Evolutionary conservation across 169 alveolate species (phyloP), one percentile per base, ranked within the genome.

Genomic region (Eimeria sp.): DNA sequence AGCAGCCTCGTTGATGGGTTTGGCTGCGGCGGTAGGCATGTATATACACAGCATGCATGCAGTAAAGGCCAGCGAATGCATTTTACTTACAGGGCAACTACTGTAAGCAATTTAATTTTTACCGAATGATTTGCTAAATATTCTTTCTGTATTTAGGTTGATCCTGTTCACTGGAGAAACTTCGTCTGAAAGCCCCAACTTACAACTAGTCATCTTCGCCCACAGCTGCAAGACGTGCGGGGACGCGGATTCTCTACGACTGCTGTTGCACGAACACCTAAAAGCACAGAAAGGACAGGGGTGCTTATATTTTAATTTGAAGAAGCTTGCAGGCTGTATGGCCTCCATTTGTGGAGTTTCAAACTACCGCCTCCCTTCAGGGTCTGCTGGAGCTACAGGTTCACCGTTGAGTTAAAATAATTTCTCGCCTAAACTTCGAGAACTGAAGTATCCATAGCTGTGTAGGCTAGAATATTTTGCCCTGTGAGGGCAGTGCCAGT

Each of bases 21-120:
- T 82, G 90, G 90, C 90, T 82, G 73, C 90, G 16, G 72, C 51
- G 51, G 75, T 51, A 18, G 90, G 75, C 30, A n/a, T 61, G 9
- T 14, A 18, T 65, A n/a, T 70, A 49, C 49, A 7, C 49, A 70
- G 22, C 45, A 70, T 70, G 78, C 78, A 70, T 70, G 78, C 78
- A 70, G 9, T 10, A 0, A 6, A 16, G 30, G 49, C 25, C 45
- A 2, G 25, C 78, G 25, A 30, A 3, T 18, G 78, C n/a, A 6
- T 65, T 65, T 4, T 13, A 20, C 13, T 9, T n/a, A 47, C 49
- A 5, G 27, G 1, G 27, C 7, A 10, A 13, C 78, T 1, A 3
- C 14, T 30, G 14, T 11, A 70, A 3, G 45, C 10, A 30, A 70
- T 30, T 27, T 70, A 22, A 5, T 30, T 4, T 70, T 70, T 11